Base-by-base conservation (phyloP, 805 yeast species). In the Tetrapisispora nanseiensis region DNA sequence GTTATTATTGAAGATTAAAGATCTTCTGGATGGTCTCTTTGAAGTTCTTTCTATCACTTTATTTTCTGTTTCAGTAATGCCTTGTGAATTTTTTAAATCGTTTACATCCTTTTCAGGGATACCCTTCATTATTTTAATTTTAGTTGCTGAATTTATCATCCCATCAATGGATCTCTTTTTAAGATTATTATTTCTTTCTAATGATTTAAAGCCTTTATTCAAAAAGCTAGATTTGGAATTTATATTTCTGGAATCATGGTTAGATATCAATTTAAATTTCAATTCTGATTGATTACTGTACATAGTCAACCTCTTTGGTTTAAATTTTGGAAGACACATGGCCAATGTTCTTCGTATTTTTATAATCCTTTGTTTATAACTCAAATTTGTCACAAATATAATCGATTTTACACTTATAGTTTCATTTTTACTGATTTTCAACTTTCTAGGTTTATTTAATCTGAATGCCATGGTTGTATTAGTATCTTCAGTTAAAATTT, bases 381-480 rank as follows among this genome's bases (percentile, higher is more conserved):
- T 23, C 3, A 15, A 11, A 11, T 12, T 20, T 16, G 24, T 33
- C 3, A 20, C 1, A 19, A 35, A 39, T 4, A 39, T 26, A 2
- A 39, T 4, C n/a, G 27, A 22, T 18, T 20, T 21, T 5, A 39
- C 16, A 5, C 5, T 16, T 10, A 33, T 27, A 21, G 32, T 2
- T 11, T 33, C 22, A 13, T 41, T 40, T 20, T 36, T 40, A 16
- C 37, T 43, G 24, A 49, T 39, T 31, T 36, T 36, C 5, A 50
- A 28, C 18, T 27, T 26, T 28, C 51, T 41, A 7, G 45, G 24
- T 8, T 43, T 38, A 16, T 35, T 47, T 24, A 58, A 42, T 2
- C 44, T 20, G 18, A 55, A 30, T 18, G 51, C 61, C 31, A 58
- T 42, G 18, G 38, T 40, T 8, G 46, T 29, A 29, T 39, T 41